Conservation (phyloP, 75 land plant species). For the Chamaecyparis obtusa region DNA sequence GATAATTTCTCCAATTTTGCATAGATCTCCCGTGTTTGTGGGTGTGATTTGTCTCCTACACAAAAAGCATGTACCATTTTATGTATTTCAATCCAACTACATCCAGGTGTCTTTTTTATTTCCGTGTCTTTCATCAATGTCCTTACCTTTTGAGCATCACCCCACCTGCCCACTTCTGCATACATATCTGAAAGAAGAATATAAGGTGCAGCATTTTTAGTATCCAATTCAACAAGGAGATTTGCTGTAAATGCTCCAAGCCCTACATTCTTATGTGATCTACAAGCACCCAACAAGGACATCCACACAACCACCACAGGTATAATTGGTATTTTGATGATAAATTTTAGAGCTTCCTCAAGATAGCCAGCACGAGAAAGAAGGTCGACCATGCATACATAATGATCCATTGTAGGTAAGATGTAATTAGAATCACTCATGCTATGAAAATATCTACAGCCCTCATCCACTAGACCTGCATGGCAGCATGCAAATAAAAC, state of each 20-base stretch:
- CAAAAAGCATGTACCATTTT: slow-evolving; percentile 23
- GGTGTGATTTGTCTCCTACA: slow-evolving; percentile 23
- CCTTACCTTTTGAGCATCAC: slow-evolving; percentile 17
- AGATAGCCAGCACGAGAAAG: slow-evolving; percentile 21
- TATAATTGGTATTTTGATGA: slow-evolving; percentile 13
- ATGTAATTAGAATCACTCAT: slow-evolving; percentile 11
- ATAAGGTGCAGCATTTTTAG: slow-evolving; percentile 17
- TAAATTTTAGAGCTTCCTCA: slow-evolving; percentile 20
- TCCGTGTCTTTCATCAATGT: slow-evolving; percentile 2
- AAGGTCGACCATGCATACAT: slow-evolving; percentile 28
- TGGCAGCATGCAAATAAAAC: slow-evolving; percentile 7
- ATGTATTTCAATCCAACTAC: slow-evolving; percentile 28
- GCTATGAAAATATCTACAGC: neutral
- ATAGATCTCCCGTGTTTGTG: slow-evolving; percentile 19
- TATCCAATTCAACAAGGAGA: slow-evolving; percentile 13
- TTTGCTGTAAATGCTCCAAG: slow-evolving; percentile 21
- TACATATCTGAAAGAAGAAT: slow-evolving; percentile 26
- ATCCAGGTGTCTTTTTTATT: neutral
- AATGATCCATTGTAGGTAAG: slow-evolving; percentile 19
- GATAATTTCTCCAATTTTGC: slow-evolving; percentile 6
- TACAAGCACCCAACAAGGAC: slow-evolving; percentile 27
- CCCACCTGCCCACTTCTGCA: slow-evolving; percentile 16
- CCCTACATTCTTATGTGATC: slow-evolving; percentile 12
- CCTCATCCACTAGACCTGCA: slow-evolving; percentile 7
- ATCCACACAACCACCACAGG: slow-evolving; percentile 6